Base-by-base conservation (phyloP, 1,284 basidiomycete genomes). In the Inonotus obliquus region DNA sequence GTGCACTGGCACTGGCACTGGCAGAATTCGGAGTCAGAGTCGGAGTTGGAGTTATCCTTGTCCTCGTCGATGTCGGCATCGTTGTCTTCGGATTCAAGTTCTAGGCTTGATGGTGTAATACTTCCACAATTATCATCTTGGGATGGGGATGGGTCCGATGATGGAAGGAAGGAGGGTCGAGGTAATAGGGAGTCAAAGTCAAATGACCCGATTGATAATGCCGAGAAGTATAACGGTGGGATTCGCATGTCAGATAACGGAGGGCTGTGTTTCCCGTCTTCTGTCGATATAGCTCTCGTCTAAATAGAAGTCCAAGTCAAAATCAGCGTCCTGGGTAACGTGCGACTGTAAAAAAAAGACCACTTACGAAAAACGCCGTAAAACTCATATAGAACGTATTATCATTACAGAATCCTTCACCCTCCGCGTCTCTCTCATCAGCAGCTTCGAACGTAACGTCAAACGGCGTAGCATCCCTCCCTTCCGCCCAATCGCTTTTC, bases 401-500 rank as follows among this genome's bases (percentile, higher is more conserved):
- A 4, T 70, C 66, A 61, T 77, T 66, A 1, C 71, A 63, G 5
- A 63, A 37, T 2, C 79, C 80, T 66, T 82, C 81, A 1, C 63
- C 61, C 3, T 66, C 63, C 4, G 66, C 67, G 60, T 81, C 80
- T n/a, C 81, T 70, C 51, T 75, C 73, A 55, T 81, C 77, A 5
- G 75, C 74, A 4, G 79, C 77, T 47, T 75, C 69, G 60, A 81
- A 81, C 0, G 81, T 81, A 11, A 74, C 74, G 60, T 83, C 81
- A 61, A 74, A 82, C 0, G 81, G 80, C 17, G 76, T 71, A 0
- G 76, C 76, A 66, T 83, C 81, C 11, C 71, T 67, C 52, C 79
- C 75, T 64, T 76, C 76, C 0, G 78, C 79, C 80, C 81, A 83
- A 13, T 81, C 77, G 64, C 79, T 81, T 63, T 69, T 73, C 75